Evolutionary conservation across 495 filamentous ascomycete genomes (phyloP), one percentile per base, ranked within the genome.

Genomic region (Neohortaea acidophila): DNA sequence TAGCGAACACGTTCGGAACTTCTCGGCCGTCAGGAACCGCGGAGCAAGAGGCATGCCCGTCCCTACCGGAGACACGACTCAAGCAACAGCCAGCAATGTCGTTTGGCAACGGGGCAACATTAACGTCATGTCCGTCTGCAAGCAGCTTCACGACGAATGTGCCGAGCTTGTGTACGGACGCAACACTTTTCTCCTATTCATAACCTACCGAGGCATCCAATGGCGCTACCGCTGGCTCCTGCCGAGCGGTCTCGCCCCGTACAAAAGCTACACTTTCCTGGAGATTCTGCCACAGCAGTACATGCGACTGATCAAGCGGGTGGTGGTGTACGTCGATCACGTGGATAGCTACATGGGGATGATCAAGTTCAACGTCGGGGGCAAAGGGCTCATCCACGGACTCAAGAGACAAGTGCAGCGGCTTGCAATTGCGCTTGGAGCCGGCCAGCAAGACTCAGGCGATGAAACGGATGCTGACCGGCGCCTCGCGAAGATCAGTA

Each of bases 141-240:
- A 38, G 6, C 58, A 60, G 27, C 35, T 62, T n/a, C 47, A 56
- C 40, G 39, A 55, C 0, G 59, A 62, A 41, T 53, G 51, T 42
- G 44, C 49, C 4, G 54, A 57, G 27, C 37, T 54, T 27, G 36
- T 62, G 18, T 62, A 62, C 36, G 56, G 58, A 4, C 26, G 38
- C 28, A 58, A 47, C 43, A 49, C 45, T 38, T 79, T 70, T 48
- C 65, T 73, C 24, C 51, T 77, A 5, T 56, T 61, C 35, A 44
- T 75, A 5, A 54, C 49, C 14, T 63, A 67, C 44, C 55, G 65
- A 24, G 55, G 60, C 21, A 63, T 73, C 22, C 57, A 39, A 23
- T 63, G 61, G 25, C 41, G 51, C 5, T 59, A 51, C 34, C 51
- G 51, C n/a, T 64, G 52, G 49, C 25, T 53, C n/a, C 37, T 57